These are phyloP conservation scores for Rhododendron simsii DNA, from an alignment of 148 eudicot species.

Conservation along the genomic window DNA sequence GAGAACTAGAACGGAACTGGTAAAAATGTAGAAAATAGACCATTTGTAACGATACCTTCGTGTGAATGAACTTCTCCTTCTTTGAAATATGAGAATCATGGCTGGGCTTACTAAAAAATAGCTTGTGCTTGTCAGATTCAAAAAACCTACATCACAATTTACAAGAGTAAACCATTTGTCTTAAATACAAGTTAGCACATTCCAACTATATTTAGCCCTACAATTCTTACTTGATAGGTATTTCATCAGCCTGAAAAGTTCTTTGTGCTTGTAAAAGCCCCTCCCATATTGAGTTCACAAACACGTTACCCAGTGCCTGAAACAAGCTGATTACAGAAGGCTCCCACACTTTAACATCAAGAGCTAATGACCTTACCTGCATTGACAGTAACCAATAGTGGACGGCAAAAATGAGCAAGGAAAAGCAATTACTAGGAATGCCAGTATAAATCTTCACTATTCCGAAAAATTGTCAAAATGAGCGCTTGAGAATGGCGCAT, in stretches of 20 bases:
- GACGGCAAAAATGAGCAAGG: not conserved
- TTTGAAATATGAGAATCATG: conserved; percentile 54
- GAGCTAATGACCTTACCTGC: conserved; percentile 86
- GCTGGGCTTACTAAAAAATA: conserved; percentile 64
- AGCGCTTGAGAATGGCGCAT: not conserved
- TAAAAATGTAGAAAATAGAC: not conserved
- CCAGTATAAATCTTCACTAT: not conserved
- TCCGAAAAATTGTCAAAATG: not conserved
- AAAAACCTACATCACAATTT: conserved; percentile 39
- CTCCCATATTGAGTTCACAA: conserved; percentile 92
- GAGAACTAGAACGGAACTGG: not conserved
- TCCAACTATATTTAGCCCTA: not conserved
- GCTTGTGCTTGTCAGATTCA: conserved; percentile 64
- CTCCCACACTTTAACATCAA: conserved; percentile 98
- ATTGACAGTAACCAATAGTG: conserved; percentile 13
- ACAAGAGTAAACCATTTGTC: conserved; percentile 11
- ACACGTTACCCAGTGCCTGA: conserved; percentile 81
- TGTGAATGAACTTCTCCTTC: conserved; percentile 90
- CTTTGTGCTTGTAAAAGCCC: conserved; percentile 59
- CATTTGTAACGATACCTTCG: conserved; percentile 52
- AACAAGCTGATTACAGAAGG: conserved; percentile 80
- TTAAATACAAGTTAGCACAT: conserved; percentile 1
- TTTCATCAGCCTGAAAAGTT: conserved; percentile 53
- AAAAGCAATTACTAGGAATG: not conserved
- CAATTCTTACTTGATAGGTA: conserved; percentile 66